Evolutionary conservation across 2,329 filamentous ascomycete genomes (phyloP), one percentile per base, ranked within the genome.

Genomic region (Aspergillus sclerotialis): DNA sequence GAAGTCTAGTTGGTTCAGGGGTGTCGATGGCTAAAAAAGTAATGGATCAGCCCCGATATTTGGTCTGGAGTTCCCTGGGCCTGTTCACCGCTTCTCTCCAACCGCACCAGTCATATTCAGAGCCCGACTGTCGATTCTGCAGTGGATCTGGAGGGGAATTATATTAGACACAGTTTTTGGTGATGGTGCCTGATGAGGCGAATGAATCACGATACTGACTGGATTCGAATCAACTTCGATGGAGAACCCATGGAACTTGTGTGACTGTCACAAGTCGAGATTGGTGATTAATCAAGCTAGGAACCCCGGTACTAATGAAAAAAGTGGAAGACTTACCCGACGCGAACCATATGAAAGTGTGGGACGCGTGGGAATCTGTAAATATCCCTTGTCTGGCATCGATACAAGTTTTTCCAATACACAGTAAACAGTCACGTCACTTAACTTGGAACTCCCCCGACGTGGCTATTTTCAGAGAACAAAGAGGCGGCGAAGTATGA

Each of bases 51-150:
- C 32, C 28, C 24, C 28, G 23, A 28, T 21, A 15, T 13, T 21
- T 36, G 35, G 32, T 29, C 30, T 30, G 26, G 33, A 30, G 30
- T 31, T 33, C 30, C 13, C 17, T 25, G 28, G 19, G 19, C 25
- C 32, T 33, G 40, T 50, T 45, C 47, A 50, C 48, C 48, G 48
- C 48, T 48, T 44, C 39, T 50, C 46, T 33, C n/a, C 13, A 32
- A 21, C 38, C 38, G 40, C 36, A 29, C 47, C 45, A 50, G 48
- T 50, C 39, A 49, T 27, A 14, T 17, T 24, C 13, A 14, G 30
- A 42, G 19, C 15, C 29, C 10, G 13, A 15, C 11, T 11, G 17
- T 14, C 7, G 13, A 15, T 14, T 31, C 18, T 31, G 15, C 18
- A 13, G 18, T 21, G 12, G n/a, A 19, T 19, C 29, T 18, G 19